These are phyloP conservation scores for Diaporthe australafricana DNA, from an alignment of 2,329 filamentous ascomycete species.

Conservation along the genomic window DNA sequence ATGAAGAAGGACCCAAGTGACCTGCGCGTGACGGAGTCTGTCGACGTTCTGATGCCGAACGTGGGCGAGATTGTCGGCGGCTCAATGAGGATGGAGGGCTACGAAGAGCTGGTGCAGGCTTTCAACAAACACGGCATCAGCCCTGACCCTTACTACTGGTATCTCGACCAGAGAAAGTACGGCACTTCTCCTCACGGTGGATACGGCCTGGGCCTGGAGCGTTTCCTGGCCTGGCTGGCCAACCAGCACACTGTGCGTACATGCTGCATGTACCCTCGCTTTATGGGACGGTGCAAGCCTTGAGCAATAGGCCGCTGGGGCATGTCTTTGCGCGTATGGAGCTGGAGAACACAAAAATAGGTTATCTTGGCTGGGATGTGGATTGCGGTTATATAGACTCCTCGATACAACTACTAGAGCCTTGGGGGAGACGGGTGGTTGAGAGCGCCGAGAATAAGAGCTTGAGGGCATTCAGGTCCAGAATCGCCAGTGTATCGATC, in stretches of 20 bases:
- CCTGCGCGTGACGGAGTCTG: slow-evolving; percentile 87
- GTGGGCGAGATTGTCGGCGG: slow-evolving; percentile 98
- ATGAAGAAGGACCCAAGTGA: slow-evolving; percentile 92
- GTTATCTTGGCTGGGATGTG: neutral
- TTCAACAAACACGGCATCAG: slow-evolving; percentile 90
- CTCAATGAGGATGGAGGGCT: slow-evolving; percentile 94
- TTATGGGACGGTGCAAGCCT: slow-evolving; percentile 84
- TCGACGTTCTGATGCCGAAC: slow-evolving; percentile 88
- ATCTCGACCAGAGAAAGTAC: slow-evolving; percentile 97
- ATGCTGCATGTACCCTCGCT: slow-evolving; percentile 82
- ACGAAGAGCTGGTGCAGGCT: slow-evolving; percentile 88
- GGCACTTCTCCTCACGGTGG: slow-evolving; percentile 92
- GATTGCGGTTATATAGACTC: slow-evolving; percentile 17
- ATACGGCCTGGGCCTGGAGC: slow-evolving; percentile 92
- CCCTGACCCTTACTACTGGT: slow-evolving; percentile 94
- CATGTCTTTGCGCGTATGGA: neutral
- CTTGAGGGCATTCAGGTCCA: neutral
- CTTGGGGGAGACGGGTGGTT: neutral
- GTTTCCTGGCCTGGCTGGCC: slow-evolving; percentile 74
- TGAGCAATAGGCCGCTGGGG: slow-evolving; percentile 49
- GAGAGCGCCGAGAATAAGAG: neutral
- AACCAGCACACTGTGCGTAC: slow-evolving; percentile 74
- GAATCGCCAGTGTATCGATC: neutral
- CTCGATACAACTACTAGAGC: neutral
- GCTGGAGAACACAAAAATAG: neutral